phyloP scores from a whole-genome alignment of 2,329 filamentous ascomycete genomes.

The Nigrospora sphaerica region DNA sequence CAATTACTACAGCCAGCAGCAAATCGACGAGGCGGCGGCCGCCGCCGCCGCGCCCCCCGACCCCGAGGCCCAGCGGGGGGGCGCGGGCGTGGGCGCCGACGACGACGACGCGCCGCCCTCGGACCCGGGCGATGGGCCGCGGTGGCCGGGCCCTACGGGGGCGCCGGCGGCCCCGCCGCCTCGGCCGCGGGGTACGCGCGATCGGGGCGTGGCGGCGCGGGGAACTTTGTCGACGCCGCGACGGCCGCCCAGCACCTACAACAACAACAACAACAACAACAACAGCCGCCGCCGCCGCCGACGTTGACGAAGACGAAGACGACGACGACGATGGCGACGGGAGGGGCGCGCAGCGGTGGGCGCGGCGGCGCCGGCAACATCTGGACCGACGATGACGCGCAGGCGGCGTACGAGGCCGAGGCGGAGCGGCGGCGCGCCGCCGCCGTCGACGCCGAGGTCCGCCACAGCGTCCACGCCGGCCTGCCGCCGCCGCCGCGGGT shows the following conservation, averaged over 20 bases:
- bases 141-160: constrained; percentile 10
- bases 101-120: constrained; percentile 13
- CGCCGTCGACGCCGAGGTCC: constrained; percentile 19
- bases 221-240: constrained; percentile 43
- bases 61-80: constrained; percentile 28
- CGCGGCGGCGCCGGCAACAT: constrained; percentile 56
- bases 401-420: constrained; percentile 11
- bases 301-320: not conserved
- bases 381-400: constrained; percentile 6
- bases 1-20: constrained; percentile 50
- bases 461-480: constrained; percentile 16
- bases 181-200: constrained; percentile 24
- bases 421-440: constrained; percentile 16
- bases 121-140: constrained; percentile 11
- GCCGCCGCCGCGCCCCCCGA: constrained; percentile 15
- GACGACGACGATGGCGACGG: not conserved
- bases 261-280: not conserved
- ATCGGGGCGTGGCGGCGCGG: constrained; percentile 53
- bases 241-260: not conserved
- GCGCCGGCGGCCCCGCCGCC: constrained; percentile 15
- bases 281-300: not conserved
- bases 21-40: constrained; percentile 35
- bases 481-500: constrained; percentile 18
- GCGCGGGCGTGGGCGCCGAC: constrained; percentile 10
- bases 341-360: constrained; percentile 20